These are phyloP conservation scores for Boehmeria nivea DNA, from an alignment of 306 rosid species.

Conservation along the genomic window DNA sequence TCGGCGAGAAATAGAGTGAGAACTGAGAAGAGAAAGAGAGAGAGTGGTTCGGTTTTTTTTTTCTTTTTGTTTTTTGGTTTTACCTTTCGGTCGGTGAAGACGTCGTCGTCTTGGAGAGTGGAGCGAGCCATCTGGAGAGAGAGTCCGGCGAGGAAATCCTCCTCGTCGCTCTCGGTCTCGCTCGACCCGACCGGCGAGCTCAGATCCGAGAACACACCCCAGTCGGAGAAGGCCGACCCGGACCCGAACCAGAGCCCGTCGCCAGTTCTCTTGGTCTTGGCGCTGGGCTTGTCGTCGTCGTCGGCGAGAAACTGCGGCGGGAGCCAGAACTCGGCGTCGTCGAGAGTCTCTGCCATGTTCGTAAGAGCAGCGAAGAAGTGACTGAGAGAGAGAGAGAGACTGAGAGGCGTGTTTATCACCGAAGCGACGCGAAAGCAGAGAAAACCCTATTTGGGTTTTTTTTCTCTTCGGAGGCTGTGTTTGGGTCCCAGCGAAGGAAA, in stretches of 20 bases:
- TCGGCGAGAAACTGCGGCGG: conserved; percentile 69
- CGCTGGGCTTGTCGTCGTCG: conserved; percentile 19
- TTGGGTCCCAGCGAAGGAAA: background rate
- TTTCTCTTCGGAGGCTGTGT: background rate
- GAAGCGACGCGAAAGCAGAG: background rate
- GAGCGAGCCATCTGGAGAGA: conserved; percentile 53
- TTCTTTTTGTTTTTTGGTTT: background rate
- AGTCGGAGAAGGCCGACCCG: background rate
- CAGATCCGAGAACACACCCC: conserved; percentile 29
- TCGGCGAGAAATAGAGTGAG: background rate
- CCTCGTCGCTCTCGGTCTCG: conserved; percentile 79
- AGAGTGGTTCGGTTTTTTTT: background rate
- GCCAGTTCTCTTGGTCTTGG: background rate
- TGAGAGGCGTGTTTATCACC: too few species aligned
- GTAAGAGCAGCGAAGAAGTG: background rate
- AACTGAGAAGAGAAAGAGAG: background rate
- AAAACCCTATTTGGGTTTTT: background rate
- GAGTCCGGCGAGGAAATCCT: conserved; percentile 56
- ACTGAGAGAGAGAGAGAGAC: background rate
- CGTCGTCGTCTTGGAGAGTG: conserved; percentile 24
- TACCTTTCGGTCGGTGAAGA: background rate
- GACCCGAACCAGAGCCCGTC: conserved; percentile 4
- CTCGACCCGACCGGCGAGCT: conserved; percentile 60
- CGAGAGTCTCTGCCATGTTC: conserved; percentile 47
- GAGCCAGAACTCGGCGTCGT: conserved; percentile 73